Evolutionary conservation across 1,284 basidiomycete species (phyloP), one percentile per base, ranked within the genome.

Genomic region (Xerocomus minutiporus): DNA sequence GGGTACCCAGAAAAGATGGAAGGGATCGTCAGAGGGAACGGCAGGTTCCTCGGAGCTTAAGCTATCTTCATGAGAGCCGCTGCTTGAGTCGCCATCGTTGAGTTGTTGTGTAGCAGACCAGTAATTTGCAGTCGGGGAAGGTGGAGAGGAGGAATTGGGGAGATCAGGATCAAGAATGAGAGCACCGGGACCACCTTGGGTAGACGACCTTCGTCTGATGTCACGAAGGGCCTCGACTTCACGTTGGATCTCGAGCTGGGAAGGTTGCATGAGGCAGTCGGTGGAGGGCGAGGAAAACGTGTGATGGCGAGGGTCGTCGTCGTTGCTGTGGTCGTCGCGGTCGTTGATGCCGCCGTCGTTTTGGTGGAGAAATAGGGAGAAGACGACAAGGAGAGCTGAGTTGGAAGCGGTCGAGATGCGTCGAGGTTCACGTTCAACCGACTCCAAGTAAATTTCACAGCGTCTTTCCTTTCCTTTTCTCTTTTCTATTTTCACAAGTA

Each of bases 1-100:
- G 38, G 96, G 96, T 15, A 99, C 93, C 96, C 96, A 99, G 76
- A 97, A 98, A 55, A 97, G 83, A 71, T 92, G 86, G 63, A 84
- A 83, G 8, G 87, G 86, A 73, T 92, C 88, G 62, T 88, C 84
- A 47, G 74, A 66, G 43, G 71, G 63, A 34, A 45, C 8, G 13
- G 39, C 57, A 61, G 67, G 61, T 56, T 70, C 59, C 61, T 67
- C 65, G 50, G 63, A 62, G 62, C 69, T 61, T 55, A 71, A 72
- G 59, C 69, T 70, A 57, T 74, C 76, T 60, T 78, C 74, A 56
- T 77, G 71, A 29, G 75, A 78, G 61, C 68, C 70, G 59, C 72
- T 77, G 60, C 73, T 75, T 45, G 74, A 74, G 52, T 75, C 75
- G 52, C 73, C 73, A 59, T 75, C 73, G 56, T 63, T 65, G 41